A percentile compares a stretch with the other conserved stretches of the same genome.
Evolutionary conservation across 257 asterid species (phyloP).

Genomic region (Solanum etuberosum): DNA sequence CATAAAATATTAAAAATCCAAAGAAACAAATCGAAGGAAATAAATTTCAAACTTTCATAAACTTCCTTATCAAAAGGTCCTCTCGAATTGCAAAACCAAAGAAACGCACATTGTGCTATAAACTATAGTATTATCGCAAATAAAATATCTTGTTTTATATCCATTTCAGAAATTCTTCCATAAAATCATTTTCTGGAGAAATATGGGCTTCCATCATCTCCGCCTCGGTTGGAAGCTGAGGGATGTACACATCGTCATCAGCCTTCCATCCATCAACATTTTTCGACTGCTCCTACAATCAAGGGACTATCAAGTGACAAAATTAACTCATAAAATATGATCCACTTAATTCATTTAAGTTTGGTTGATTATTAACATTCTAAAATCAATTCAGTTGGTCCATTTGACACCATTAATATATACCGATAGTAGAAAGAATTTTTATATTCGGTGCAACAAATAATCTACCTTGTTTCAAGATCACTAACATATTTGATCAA

Average conservation of each 20-base stretch:
- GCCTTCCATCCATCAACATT: not conserved
- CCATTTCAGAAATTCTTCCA: not conserved
- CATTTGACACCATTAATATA: too few species aligned
- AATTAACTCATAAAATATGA: not conserved
- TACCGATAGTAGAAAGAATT: not conserved
- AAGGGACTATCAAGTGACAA: not conserved
- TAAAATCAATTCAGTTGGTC: too few species aligned
- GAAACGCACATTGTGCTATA: not conserved
- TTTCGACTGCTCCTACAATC: not conserved
- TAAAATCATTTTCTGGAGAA: not conserved
- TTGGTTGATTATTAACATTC: too few species aligned
- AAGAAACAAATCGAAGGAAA: not conserved
- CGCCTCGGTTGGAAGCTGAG: rapidly evolving
- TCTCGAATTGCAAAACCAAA: not conserved
- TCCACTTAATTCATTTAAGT: too few species aligned
- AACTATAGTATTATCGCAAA: not conserved
- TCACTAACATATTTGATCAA: not conserved
- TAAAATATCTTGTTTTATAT: not conserved
- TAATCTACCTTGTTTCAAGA: not conserved
- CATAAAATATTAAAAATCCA: not conserved
- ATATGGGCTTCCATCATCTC: not conserved
- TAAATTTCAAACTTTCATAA: not conserved
- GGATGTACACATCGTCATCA: not conserved
- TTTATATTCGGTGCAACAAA: not conserved
- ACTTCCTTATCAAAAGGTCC: not conserved